Percentiles rank a stretch among this genome's conserved stretches.
Conservation (phyloP, 129 eudicot genomes). For the Flaveria bidentis region DNA sequence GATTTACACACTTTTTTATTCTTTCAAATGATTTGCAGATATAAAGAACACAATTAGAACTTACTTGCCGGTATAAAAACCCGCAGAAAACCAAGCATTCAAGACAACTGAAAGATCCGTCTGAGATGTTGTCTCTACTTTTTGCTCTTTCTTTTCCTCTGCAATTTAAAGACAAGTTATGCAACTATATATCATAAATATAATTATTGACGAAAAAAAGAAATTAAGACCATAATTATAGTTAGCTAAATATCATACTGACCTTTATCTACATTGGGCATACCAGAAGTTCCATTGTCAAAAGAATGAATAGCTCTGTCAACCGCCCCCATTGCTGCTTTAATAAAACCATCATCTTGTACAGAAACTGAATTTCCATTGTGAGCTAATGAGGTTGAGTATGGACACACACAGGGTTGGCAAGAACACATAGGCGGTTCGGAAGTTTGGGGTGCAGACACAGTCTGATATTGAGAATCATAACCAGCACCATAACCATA, state of each 20-base stretch:
- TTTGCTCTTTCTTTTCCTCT: conserved; percentile 42
- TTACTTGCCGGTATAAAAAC: conserved; percentile 91
- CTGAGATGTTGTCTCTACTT: conserved; percentile 31
- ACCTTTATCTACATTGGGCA: conserved; percentile 43
- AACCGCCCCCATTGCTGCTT: conserved; percentile 66
- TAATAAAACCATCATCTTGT: conserved; percentile 48
- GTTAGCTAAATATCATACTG: neutral
- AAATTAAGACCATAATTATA: neutral
- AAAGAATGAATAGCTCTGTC: conserved; percentile 55
- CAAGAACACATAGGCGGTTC: conserved; percentile 42
- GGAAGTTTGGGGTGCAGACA: conserved; percentile 46
- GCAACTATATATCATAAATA: conserved; percentile 6
- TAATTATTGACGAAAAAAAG: neutral
- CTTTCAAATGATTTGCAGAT: neutral
- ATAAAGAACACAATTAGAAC: conserved; percentile 24
- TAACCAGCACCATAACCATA: conserved; percentile 30
- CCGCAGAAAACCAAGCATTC: conserved; percentile 92
- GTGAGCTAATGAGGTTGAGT: conserved; percentile 38
- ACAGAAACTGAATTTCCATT: conserved; percentile 30
- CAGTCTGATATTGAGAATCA: conserved; percentile 54
- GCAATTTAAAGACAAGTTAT: conserved; percentile 24
- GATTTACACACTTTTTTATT: neutral
- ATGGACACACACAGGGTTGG: conserved; percentile 64
- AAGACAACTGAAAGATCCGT: conserved; percentile 71
- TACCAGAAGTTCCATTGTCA: conserved; percentile 32